phyloP scores from a whole-genome alignment of 129 eudicot species.

The Pulicaria dysenterica region DNA sequence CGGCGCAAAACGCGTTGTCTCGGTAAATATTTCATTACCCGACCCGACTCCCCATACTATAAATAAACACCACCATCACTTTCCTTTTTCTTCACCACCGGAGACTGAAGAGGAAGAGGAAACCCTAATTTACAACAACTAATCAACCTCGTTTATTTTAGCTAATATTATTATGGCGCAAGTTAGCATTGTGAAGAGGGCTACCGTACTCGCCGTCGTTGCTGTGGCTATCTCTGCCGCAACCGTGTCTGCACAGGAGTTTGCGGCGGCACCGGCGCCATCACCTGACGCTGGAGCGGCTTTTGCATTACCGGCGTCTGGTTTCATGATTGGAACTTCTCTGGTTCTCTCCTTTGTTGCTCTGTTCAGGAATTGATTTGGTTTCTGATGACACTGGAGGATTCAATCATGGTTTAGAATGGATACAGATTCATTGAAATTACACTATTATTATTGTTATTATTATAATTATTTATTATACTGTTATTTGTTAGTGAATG shows the following conservation, averaged over 20 bases:
- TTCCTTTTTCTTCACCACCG: not conserved
- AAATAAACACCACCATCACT: conserved; percentile 12
- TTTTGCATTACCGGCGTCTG: conserved; percentile 47
- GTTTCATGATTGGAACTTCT: conserved; percentile 40
- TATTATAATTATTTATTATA: no score
- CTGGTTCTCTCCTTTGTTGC: conserved; percentile 47
- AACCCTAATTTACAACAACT: conserved; percentile 1
- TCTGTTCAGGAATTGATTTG: conserved; percentile 37
- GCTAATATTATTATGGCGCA: conserved; percentile 32
- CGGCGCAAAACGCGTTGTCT: conserved; percentile 18
- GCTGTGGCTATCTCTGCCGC: conserved; percentile 34
- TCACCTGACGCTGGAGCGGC: conserved; percentile 49
- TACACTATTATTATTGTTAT: no score
- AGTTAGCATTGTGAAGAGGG: conserved; percentile 41
- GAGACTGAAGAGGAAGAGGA: not conserved
- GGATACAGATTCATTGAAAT: no score
- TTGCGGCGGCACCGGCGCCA: conserved; percentile 42
- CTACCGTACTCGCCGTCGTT: not conserved
- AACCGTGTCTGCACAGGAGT: conserved; percentile 38
- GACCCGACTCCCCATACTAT: conserved; percentile 5
- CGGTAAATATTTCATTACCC: not conserved
- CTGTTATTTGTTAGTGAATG: no score
- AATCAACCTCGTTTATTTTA: not conserved
- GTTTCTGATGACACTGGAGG: no score
- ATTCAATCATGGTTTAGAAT: no score